Evolutionary conservation across 2,329 filamentous ascomycete species (phyloP).

Genomic region (Truncatella angustata): DNA sequence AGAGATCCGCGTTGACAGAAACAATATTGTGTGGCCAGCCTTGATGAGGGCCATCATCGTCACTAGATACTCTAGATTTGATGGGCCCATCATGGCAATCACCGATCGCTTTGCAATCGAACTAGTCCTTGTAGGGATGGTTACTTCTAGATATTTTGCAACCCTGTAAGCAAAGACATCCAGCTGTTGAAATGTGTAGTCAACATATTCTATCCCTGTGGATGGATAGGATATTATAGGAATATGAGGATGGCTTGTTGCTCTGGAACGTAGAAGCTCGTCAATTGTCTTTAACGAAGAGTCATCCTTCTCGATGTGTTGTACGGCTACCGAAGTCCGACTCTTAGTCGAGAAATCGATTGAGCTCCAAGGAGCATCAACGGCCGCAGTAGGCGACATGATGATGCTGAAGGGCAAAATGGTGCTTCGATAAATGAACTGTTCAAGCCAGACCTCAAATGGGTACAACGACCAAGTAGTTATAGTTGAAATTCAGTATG

Average conservation of each 20-base stretch:
- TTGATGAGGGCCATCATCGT: slow-evolving; percentile 52
- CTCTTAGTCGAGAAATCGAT: neutral
- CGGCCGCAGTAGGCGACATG: neutral
- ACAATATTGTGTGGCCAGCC: slow-evolving; percentile 48
- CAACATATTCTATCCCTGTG: slow-evolving; percentile 40
- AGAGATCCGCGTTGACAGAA: slow-evolving; percentile 34
- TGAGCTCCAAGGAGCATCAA: neutral
- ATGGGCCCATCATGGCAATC: slow-evolving; percentile 50
- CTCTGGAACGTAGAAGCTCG: slow-evolving; percentile 35
- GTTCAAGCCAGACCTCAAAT: too few relatives aligned
- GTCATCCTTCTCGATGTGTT: slow-evolving; percentile 10
- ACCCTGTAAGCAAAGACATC: slow-evolving; percentile 36
- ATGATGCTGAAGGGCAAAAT: neutral
- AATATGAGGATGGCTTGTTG: slow-evolving; percentile 29
- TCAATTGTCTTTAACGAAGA: slow-evolving; percentile 30
- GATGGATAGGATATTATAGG: slow-evolving; percentile 43
- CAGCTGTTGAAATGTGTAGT: slow-evolving; percentile 45
- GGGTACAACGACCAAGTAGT: neutral
- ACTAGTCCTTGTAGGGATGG: slow-evolving; percentile 11
- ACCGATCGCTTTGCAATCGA: slow-evolving; percentile 27
- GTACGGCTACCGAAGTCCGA: neutral
- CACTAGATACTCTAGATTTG: slow-evolving; percentile 53
- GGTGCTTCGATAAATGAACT: too few relatives aligned
- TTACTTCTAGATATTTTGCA: slow-evolving; percentile 18
- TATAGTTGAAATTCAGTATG: neutral